phyloP scores from a whole-genome alignment of 2,329 filamentous ascomycete genomes.

The Aureobasidium sp. region DNA sequence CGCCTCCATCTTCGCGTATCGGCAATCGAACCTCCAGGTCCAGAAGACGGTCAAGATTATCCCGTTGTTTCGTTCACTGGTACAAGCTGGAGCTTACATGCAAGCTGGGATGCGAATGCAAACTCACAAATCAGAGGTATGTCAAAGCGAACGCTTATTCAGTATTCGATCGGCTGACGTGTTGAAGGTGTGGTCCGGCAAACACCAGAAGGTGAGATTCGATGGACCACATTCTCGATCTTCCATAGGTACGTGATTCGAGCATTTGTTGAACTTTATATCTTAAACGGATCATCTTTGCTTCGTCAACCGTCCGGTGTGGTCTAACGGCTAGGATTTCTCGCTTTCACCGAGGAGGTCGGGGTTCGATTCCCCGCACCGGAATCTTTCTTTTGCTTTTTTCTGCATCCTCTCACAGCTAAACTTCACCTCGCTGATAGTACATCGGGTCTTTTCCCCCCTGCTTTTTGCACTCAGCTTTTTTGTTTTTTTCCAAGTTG shows the following conservation, averaged over 20 bases:
- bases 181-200: constrained; percentile 52
- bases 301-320: constrained; percentile 5
- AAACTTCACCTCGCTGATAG: neutral
- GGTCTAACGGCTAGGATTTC: constrained; percentile 18
- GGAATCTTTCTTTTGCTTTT: constrained; percentile 17
- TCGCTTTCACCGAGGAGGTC: constrained; percentile 21
- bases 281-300: neutral
- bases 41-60: constrained; percentile 48
- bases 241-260: constrained; percentile 41
- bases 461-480: neutral
- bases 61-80: constrained; percentile 66
- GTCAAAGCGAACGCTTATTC: constrained; percentile 19
- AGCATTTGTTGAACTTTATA: neutral
- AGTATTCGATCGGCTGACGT: neutral
- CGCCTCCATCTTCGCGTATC: constrained; percentile 59
- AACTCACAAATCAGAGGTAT: constrained; percentile 59
- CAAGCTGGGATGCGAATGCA: constrained; percentile 60
- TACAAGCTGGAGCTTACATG: constrained; percentile 54
- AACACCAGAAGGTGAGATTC: constrained; percentile 63
- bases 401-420: neutral
- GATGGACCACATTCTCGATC: constrained; percentile 66
- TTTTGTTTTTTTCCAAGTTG: neutral
- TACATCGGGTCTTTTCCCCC: neutral
- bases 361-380: constrained; percentile 24
- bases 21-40: constrained; percentile 51